A percentile compares a stretch with the other conserved stretches of the same genome.
phyloP scores from a whole-genome alignment of 805 yeast species.

The Metschnikowia colocasiae region DNA sequence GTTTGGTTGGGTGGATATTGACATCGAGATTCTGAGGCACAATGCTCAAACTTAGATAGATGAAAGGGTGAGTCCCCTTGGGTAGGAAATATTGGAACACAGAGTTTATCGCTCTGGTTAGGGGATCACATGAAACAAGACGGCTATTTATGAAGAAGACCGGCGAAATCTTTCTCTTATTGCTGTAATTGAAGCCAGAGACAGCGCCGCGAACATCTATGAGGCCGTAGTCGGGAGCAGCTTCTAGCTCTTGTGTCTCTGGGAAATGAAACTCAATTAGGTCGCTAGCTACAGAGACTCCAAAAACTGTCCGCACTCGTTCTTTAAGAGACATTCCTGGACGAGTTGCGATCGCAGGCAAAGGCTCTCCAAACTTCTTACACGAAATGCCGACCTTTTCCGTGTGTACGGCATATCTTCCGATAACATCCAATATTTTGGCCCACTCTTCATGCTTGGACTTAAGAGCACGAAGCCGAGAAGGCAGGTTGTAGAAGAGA shows the following conservation, averaged over 20 bases:
- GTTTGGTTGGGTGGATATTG: constrained; percentile 92
- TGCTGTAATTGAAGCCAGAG: constrained; percentile 66
- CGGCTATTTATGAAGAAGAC: constrained; percentile 84
- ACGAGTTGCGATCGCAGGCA: constrained; percentile 60
- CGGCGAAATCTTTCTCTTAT: constrained; percentile 62
- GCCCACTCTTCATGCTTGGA: constrained; percentile 71
- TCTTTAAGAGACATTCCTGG: constrained; percentile 52
- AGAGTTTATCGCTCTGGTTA: constrained; percentile 62
- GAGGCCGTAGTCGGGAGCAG: constrained; percentile 44
- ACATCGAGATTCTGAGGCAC: constrained; percentile 77
- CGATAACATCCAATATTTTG: constrained; percentile 76
- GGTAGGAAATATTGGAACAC: constrained; percentile 68
- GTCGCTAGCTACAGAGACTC: constrained; percentile 63
- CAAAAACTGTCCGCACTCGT: constrained; percentile 70
- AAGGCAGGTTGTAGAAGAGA: constrained; percentile 81
- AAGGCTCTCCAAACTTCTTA: constrained; percentile 74
- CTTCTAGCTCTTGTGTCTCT: not conserved
- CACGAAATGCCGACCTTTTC: constrained; percentile 69
- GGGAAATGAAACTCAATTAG: constrained; percentile 46
- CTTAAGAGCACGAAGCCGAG: constrained; percentile 64
- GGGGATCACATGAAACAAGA: constrained; percentile 76
- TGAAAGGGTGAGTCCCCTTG: constrained; percentile 69
- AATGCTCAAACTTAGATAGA: constrained; percentile 68
- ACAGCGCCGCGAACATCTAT: constrained; percentile 53
- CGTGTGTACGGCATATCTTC: constrained; percentile 77